Evolutionary conservation across 345 rosid genomes (phyloP), one percentile per base, ranked within the genome.

Genomic region (Eutrema heterophyllum): DNA sequence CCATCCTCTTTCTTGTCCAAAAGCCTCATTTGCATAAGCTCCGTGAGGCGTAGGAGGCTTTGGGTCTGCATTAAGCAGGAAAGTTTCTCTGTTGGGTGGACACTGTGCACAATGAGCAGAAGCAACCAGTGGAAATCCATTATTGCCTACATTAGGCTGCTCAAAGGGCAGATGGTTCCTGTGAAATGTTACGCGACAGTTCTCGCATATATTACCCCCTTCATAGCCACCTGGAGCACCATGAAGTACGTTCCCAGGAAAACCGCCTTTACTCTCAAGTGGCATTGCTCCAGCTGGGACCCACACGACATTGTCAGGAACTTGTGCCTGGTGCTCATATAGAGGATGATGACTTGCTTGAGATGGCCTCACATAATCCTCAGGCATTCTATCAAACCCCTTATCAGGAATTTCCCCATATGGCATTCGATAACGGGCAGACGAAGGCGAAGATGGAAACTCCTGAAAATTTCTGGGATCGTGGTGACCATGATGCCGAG

Each of bases 391-490:
- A 75, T 91, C 98, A 65, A 75, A 71, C 44, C 83, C 81, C 64
- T 80, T 87, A 32, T 90, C 92, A 16, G 87, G 80, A 32, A 81
- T 16, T 52, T 91, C 98, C 49, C 90, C 89, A 54, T 84, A 85
- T 6, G 87, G 89, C 80, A 88, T 72, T 33, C 87, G 84, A 49
- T 80, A 86, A 43, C 88, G 81, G 5, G 86, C 87, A 69, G 95
- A 83, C 48, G 99, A 86, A 56, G 98, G 98, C 13, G 98, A 89
- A 71, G 84, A 71, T 32, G 96, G 89, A 73, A 90, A 86, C 44
- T 91, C 96, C 32, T 81, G 73, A 27, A 85, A 53, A 15, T 76
- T 51, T 79, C 97, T 88, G 21, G 91, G 84, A 70, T 93, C 97
- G 67, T 81, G 93, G 55, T 81, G 86, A 5, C 89, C 96, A 80